Percentiles rank a stretch among this genome's conserved stretches.
phyloP scores from a whole-genome alignment of 2,329 filamentous ascomycete genomes.

The Penicillium sp. region DNA sequence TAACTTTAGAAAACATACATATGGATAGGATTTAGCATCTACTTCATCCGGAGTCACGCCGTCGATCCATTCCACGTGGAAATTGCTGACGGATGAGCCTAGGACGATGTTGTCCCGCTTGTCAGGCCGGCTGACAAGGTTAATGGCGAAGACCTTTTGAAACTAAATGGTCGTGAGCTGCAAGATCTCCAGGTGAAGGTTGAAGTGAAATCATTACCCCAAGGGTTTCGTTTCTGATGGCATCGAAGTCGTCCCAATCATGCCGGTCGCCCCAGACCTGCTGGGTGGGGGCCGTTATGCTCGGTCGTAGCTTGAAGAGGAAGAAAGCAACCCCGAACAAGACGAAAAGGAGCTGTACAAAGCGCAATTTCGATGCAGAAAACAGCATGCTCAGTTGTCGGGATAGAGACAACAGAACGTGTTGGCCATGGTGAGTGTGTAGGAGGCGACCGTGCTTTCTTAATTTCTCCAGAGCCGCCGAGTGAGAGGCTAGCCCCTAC shows the following conservation, averaged over 20 bases:
- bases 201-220: not conserved
- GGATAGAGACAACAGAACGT: not conserved
- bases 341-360: not conserved
- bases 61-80: not conserved
- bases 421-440: not conserved
- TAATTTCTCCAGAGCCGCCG: not conserved
- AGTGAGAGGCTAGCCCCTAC: not conserved
- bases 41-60: not conserved
- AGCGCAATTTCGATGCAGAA: not conserved
- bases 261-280: not conserved
- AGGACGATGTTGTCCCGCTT: not conserved
- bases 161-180: not conserved
- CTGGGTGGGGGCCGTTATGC: not conserved
- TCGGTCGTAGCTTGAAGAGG: not conserved
- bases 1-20: not conserved
- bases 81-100: not conserved
- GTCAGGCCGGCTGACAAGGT: not conserved
- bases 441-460: not conserved
- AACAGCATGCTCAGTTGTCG: not conserved
- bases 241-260: not conserved
- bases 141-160: not conserved
- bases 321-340: not conserved
- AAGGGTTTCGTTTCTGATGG: not conserved
- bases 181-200: not conserved
- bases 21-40: not conserved